A percentile compares a stretch with the other conserved stretches of the same genome.
phyloP scores from a whole-genome alignment of 176 grass and related monocot genomes.

The Bromus sterilis region DNA sequence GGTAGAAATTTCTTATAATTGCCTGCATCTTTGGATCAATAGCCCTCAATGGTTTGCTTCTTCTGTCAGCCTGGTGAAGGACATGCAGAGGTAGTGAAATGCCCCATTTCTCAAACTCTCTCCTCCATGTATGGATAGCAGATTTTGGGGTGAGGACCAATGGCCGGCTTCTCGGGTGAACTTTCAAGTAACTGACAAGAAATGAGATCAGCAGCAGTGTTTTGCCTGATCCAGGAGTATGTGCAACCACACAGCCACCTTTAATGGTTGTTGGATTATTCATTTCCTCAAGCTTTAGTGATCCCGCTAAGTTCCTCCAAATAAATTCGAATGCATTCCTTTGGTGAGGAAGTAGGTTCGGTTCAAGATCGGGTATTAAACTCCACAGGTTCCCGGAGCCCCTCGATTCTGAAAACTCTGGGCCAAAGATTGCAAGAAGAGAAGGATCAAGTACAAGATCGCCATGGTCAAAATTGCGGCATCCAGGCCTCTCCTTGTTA shows the following conservation, averaged over 20 bases:
- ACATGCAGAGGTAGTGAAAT: conserved; percentile 57
- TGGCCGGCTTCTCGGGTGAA: conserved; percentile 67
- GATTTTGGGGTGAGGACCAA: conserved; percentile 78
- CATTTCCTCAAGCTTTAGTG: conserved; percentile 51
- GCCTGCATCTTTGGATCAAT: conserved; percentile 28
- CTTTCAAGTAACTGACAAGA: conserved; percentile 70
- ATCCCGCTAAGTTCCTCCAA: conserved; percentile 64
- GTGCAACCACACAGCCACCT: conserved; percentile 86
- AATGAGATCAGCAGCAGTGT: conserved; percentile 74
- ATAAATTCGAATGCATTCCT: conserved; percentile 87
- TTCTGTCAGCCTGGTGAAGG: conserved; percentile 35
- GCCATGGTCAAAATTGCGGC: not conserved
- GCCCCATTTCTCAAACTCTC: conserved; percentile 78
- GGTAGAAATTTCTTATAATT: conserved; percentile 13
- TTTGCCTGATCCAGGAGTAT: conserved; percentile 88
- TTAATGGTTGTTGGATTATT: conserved; percentile 23
- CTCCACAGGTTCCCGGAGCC: conserved; percentile 45
- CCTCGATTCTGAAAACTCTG: conserved; percentile 29
- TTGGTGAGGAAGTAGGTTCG: conserved; percentile 62
- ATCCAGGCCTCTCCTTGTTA: conserved; percentile 27
- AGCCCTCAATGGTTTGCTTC: conserved; percentile 8
- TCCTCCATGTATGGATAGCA: conserved; percentile 71
- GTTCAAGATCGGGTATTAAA: conserved; percentile 52
- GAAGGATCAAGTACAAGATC: conserved; percentile 28
- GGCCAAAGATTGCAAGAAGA: conserved; percentile 17